Base-by-base conservation (phyloP, 2,329 filamentous ascomycete genomes). In the Magnaporthiopsis rhizophila region DNA sequence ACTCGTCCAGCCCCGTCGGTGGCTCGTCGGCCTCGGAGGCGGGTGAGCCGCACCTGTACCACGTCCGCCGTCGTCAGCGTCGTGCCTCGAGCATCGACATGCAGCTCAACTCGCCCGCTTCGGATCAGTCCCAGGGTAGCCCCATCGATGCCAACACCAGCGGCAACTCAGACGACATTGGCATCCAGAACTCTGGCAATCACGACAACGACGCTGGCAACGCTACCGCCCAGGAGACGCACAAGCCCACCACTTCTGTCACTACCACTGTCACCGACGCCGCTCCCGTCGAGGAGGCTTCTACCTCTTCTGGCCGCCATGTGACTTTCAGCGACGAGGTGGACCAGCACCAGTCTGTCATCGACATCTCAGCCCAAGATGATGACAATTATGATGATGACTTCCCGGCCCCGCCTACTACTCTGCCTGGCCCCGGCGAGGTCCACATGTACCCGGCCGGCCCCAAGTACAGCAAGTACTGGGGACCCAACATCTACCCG, bases 41-140 rank as follows among this genome's bases (percentile, higher is more conserved):
- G 45, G 45, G 45, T 21, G 45, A 53, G 45, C 45, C 45, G 21
- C 45, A 53, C 6, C 45, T 53, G 21, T n/a, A 53, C 45, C 45
- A n/a, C 21, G 45, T 8, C 3, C 21, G 18, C 6, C n/a, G 26
- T 21, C 26, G 30, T 28, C 61, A 56, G 28, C 61, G 61, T 30
- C 61, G 61, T 11, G 50, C 45, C 61, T 62, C 61, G 28, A 62
- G 60, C 60, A 45, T 45, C 57, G 36, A 66, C 32, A 67, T 66
- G 50, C 67, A 0, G 38, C 21, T 24, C 66, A 67, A 24, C 57
- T 68, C 24, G 60, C 34, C n/a, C 36, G 65, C 50, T 65, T 59
- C 15, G 64, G 66, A 0, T 64, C 65, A 3, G 66, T 65, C 13
- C 34, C 66, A 15, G 34, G 45, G n/a, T 2, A 53, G 34, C 60